Conservation (phyloP, 352 stramenopile species). For the Pythium guiyangense region DNA sequence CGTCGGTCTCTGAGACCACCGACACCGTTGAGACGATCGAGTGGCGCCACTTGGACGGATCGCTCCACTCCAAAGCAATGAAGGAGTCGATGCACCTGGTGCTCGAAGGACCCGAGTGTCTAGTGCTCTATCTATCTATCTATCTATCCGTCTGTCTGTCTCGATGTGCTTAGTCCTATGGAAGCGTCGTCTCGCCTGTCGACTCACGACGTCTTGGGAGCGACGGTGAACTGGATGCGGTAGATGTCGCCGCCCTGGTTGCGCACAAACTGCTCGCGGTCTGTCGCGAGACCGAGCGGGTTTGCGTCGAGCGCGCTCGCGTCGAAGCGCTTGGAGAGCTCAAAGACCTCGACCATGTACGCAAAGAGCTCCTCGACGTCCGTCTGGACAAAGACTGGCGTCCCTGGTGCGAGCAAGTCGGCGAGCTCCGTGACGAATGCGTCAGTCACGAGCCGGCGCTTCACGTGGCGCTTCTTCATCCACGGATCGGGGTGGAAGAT, state of each 20-base stretch:
- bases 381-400: conserved; percentile 77
- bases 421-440: conserved; percentile 68
- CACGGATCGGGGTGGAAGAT: conserved; percentile 88
- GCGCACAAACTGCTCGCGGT: conserved; percentile 66
- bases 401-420: conserved; percentile 36
- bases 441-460: conserved; percentile 68
- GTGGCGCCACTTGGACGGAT: too few species aligned
- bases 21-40: too few species aligned
- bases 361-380: conserved; percentile 79
- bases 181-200: too few species aligned
- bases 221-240: conserved; percentile 42
- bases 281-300: conserved; percentile 62
- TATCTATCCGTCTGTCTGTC: not conserved
- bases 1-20: too few species aligned
- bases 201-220: conserved; percentile 2
- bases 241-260: conserved; percentile 72
- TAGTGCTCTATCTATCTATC: not conserved
- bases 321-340: conserved; percentile 35
- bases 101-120: too few species aligned
- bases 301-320: conserved; percentile 41
- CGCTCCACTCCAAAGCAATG: too few species aligned
- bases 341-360: conserved; percentile 83
- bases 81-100: not conserved
- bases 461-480: conserved; percentile 88
- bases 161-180: too few species aligned